These are phyloP conservation scores for Tremella mesenterica DNA, from an alignment of 768 basidiomycete species.

Conservation along the genomic window DNA sequence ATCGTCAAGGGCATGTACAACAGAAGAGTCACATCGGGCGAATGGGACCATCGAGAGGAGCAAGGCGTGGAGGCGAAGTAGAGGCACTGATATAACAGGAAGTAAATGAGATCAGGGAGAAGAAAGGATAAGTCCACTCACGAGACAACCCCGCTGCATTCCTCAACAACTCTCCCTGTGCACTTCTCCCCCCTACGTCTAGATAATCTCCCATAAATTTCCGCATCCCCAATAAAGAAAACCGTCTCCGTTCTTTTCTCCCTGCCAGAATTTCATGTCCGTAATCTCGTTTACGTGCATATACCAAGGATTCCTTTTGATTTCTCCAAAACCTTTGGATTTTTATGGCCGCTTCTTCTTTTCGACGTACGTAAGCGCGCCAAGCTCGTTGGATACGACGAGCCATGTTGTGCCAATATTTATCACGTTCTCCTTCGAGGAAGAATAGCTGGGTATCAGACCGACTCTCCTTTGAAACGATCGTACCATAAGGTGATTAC, in stretches of 20 bases:
- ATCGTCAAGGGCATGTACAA: no score
- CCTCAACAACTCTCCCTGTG: constrained; percentile 67
- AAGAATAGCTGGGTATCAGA: constrained; percentile 98
- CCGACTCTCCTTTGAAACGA: not conserved
- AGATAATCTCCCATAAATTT: constrained; percentile 96
- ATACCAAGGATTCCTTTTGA: constrained; percentile 87
- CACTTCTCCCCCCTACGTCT: constrained; percentile 65
- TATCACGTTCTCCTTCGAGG: constrained; percentile 94
- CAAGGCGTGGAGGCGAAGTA: no score
- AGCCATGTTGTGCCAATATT: constrained; percentile 99
- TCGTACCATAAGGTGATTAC: not conserved
- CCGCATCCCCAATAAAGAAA: constrained; percentile 85
- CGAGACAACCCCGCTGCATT: constrained; percentile 64
- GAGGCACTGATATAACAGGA: no score
- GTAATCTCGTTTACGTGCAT: constrained; percentile 83
- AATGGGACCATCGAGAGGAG: not conserved
- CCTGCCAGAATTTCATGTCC: constrained; percentile 85
- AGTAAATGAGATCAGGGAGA: not conserved
- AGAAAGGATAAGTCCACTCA: no score
- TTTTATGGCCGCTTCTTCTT: constrained; percentile 84
- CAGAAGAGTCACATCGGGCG: not conserved
- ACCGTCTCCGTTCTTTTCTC: constrained; percentile 85
- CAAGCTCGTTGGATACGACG: constrained; percentile 90
- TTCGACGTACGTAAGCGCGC: constrained; percentile 91
- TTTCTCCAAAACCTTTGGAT: constrained; percentile 99